Conservation (phyloP, 306 rosid genomes). For the Prunus fruticosa region DNA sequence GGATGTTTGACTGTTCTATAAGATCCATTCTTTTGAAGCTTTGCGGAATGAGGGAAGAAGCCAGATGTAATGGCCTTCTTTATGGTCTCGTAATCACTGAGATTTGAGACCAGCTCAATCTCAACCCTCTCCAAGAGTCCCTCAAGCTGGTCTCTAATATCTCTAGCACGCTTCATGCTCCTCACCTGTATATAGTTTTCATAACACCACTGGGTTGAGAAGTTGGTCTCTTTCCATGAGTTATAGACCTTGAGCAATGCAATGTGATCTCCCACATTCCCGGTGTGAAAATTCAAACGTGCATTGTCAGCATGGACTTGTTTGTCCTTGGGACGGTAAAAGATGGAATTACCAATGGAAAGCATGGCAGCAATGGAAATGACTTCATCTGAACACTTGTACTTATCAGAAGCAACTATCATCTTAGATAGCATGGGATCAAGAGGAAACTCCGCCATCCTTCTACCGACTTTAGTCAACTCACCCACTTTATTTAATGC, state of each 20-base stretch:
- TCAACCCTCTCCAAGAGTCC: conserved; percentile 93
- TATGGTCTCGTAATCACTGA: conserved; percentile 62
- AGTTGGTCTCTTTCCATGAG: conserved; percentile 98
- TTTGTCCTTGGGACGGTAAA: conserved; percentile 97
- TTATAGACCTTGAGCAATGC: conserved; percentile 85
- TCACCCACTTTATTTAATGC: conserved; percentile 88
- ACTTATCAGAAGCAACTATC: conserved; percentile 91
- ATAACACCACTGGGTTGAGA: conserved; percentile 94
- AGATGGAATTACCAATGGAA: conserved; percentile 86
- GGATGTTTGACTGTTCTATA: conserved; percentile 76
- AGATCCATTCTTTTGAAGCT: conserved; percentile 79
- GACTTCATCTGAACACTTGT: conserved; percentile 79
- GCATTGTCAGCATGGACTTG: conserved; percentile 99
- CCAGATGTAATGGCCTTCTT: conserved; percentile 92
- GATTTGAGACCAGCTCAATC: conserved; percentile 67
- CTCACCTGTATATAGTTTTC: conserved; percentile 97
- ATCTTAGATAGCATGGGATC: conserved; percentile 94
- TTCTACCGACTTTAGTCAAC: conserved; percentile 81
- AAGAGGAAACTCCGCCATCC: conserved; percentile 97
- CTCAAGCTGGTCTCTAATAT: conserved; percentile 90
- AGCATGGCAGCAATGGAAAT: conserved; percentile 93
- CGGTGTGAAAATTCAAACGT: conserved; percentile 81
- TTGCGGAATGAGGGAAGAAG: conserved; percentile 80
- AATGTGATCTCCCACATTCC: conserved; percentile 90
- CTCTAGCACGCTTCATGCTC: conserved; percentile 98